Evolutionary conservation across 2,329 filamentous ascomycete species (phyloP).

Genomic region (Kalaharituber pfeilii): DNA sequence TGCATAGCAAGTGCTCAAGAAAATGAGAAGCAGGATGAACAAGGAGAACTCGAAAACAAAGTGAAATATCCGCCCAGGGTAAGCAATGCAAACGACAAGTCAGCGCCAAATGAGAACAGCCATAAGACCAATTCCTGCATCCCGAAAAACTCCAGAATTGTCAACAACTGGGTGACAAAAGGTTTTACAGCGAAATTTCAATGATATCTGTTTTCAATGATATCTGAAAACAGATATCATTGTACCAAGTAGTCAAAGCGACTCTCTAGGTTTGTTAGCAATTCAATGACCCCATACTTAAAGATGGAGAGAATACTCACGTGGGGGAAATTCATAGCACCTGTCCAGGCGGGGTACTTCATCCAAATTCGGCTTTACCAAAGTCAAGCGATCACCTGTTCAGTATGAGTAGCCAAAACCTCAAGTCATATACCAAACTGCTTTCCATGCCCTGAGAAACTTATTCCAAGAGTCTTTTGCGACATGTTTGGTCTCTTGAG

Average conservation of each 20-base stretch:
- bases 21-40: neutral
- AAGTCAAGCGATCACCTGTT: too few species aligned
- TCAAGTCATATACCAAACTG: neutral
- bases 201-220: neutral
- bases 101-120: neutral
- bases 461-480: neutral
- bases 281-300: too few species aligned
- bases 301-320: too few species aligned
- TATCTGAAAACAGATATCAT: neutral
- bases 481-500: neutral
- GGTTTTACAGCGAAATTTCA: neutral
- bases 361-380: neutral
- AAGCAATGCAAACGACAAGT: neutral
- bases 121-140: neutral
- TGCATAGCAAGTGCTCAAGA: neutral
- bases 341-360: neutral
- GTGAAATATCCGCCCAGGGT: conserved; percentile 1
- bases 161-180: too few species aligned
- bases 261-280: neutral
- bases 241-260: neutral
- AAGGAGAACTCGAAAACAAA: conserved; percentile 2
- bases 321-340: neutral
- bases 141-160: neutral
- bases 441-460: neutral
- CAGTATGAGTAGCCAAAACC: too few species aligned